Evolutionary conservation across 2,329 filamentous ascomycete genomes (phyloP).

Genomic region (Lasiodiplodia citricola): DNA sequence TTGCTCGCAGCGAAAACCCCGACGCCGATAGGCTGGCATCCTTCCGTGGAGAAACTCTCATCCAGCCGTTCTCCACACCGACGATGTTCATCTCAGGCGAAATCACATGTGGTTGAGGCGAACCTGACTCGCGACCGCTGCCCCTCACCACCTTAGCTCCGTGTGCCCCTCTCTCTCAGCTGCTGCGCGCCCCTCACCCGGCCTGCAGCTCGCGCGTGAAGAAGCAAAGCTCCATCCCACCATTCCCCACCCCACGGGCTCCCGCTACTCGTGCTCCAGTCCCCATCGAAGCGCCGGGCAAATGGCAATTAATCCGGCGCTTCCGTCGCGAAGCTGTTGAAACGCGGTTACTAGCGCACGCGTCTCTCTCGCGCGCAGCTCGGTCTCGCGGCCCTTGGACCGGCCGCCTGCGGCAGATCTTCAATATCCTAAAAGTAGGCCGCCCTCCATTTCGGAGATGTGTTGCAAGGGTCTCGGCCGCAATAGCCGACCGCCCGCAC

Average conservation of each 20-base stretch:
- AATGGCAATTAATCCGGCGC: not conserved
- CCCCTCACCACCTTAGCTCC: not conserved
- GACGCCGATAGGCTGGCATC: slow-evolving; percentile 4
- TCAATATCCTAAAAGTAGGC: not conserved
- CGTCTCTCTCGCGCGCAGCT: not conserved
- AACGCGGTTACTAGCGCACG: not conserved
- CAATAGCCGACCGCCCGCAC: not conserved
- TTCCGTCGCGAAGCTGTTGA: not conserved
- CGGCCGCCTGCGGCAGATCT: slow-evolving; percentile 11
- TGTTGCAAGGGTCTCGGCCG: not conserved
- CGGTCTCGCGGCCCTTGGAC: slow-evolving; percentile 10
- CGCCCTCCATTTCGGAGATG: slow-evolving; percentile 20
- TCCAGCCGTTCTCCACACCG: slow-evolving; percentile 7
- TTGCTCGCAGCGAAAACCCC: slow-evolving; percentile 2
- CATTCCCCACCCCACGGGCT: not conserved
- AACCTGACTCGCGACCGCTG: not conserved
- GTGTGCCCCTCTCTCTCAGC: not conserved
- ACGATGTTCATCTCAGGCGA: slow-evolving; percentile 12
- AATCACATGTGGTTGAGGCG: not conserved
- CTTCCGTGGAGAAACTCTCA: slow-evolving; percentile 11
- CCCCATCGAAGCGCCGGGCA: not conserved
- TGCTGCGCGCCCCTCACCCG: not conserved
- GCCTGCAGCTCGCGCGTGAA: not conserved
- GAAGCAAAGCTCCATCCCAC: no score
- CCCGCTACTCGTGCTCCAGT: not conserved